Percentiles rank a stretch among this genome's conserved stretches.
Evolutionary conservation across 2,329 filamentous ascomycete species (phyloP).

Genomic region (Pestalotiopsis sp.): DNA sequence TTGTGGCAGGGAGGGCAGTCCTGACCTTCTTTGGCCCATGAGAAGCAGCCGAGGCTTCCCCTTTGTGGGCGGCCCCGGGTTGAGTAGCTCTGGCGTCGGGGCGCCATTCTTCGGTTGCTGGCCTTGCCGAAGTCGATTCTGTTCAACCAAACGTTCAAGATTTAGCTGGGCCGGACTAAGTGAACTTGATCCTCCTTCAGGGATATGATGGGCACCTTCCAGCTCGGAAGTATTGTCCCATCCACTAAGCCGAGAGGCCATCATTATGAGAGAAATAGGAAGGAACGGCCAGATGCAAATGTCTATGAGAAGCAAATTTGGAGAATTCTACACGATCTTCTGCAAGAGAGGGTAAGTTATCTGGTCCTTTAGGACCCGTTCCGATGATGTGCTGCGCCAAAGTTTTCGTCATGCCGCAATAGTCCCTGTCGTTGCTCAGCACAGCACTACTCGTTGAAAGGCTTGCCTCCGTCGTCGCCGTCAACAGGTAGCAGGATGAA

Average conservation of each 20-base stretch:
- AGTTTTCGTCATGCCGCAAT: no score
- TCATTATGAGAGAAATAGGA: constrained; percentile 16
- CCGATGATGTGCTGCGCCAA: no score
- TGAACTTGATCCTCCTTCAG: constrained; percentile 28
- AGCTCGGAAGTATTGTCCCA: constrained; percentile 21
- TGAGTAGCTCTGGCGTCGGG: constrained; percentile 46
- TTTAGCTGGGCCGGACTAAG: constrained; percentile 64
- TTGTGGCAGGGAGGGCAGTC: constrained; percentile 10
- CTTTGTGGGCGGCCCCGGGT: constrained; percentile 50
- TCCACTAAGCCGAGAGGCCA: constrained; percentile 32
- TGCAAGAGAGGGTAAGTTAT: not conserved
- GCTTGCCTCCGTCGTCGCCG: not conserved
- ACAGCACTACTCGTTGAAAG: not conserved
- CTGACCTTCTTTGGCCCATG: constrained; percentile 93
- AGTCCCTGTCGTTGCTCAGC: no score
- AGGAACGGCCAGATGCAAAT: not conserved
- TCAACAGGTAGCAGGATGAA: not conserved
- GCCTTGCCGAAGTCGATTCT: constrained; percentile 57
- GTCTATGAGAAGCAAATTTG: not conserved
- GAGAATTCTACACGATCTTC: not conserved
- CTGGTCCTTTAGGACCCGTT: no score
- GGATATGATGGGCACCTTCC: constrained; percentile 19
- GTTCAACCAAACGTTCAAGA: constrained; percentile 63
- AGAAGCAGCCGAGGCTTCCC: constrained; percentile 84
- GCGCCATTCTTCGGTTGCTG: constrained; percentile 47